These are phyloP conservation scores for Cicer pinnatifidum DNA, from an alignment of 306 rosid genomes.

Conservation along the genomic window DNA sequence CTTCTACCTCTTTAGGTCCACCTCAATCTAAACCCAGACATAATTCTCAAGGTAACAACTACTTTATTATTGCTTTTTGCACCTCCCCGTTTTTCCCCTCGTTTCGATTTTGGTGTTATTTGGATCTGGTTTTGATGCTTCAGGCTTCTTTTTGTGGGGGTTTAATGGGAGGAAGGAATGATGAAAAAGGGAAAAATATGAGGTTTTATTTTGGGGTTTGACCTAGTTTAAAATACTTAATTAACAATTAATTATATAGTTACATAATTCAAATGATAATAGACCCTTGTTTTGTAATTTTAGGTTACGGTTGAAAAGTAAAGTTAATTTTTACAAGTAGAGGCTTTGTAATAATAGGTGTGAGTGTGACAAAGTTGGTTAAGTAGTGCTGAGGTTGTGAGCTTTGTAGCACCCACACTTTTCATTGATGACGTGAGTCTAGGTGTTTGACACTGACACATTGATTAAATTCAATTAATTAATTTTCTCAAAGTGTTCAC, in stretches of 20 bases:
- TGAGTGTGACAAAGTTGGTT: no score
- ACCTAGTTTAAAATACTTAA: no score
- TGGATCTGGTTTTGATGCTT: conserved; percentile 51
- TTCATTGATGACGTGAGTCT: no score
- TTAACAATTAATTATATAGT: not conserved
- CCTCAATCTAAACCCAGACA: conserved; percentile 79
- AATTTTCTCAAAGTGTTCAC: no score
- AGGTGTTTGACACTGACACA: no score
- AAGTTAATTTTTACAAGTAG: not conserved
- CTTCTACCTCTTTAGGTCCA: conserved; percentile 74
- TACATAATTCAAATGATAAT: not conserved
- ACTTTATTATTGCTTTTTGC: conserved; percentile 38
- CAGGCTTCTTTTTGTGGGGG: not conserved
- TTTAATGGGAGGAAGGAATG: no score
- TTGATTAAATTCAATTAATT: no score
- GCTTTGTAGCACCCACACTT: no score
- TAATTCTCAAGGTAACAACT: conserved; percentile 72
- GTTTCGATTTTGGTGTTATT: conserved; percentile 23
- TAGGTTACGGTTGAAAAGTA: conserved; percentile 18
- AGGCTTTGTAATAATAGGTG: not conserved
- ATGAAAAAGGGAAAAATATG: not conserved
- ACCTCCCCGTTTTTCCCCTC: conserved; percentile 26
- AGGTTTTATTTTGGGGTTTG: not conserved
- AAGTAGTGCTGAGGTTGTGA: no score
- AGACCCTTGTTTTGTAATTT: not conserved